A percentile compares a stretch with the other conserved stretches of the same genome.
Conservation (phyloP, 345 rosid species). For the Brassica incana region DNA sequence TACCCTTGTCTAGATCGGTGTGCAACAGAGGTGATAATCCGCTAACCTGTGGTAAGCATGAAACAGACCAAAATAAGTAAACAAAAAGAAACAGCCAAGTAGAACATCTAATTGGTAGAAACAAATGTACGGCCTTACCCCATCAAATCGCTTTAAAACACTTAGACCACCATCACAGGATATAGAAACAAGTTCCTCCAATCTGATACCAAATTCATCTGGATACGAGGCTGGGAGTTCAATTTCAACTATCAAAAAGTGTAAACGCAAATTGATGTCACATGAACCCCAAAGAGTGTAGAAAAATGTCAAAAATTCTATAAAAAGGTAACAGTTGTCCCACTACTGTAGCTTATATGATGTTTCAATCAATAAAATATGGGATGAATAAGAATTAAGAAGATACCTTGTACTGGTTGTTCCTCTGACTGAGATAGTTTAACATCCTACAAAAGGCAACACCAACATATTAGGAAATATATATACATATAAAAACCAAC, state of each 20-base stretch:
- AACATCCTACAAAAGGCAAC: background rate
- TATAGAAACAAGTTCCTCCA: background rate
- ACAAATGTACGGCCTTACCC: background rate
- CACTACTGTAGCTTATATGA: background rate
- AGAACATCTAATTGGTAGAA: background rate
- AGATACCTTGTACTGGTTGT: background rate
- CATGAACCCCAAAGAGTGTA: background rate
- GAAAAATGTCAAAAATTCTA: background rate
- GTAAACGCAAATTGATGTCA: background rate
- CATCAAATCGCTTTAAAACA: background rate
- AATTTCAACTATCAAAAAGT: background rate
- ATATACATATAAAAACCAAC: background rate
- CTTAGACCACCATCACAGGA: background rate
- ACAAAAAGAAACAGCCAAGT: background rate
- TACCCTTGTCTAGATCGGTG: background rate
- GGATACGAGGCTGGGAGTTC: background rate
- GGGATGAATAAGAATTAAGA: background rate
- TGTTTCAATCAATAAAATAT: background rate
- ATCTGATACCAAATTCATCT: background rate
- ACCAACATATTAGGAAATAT: background rate
- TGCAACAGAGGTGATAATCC: background rate
- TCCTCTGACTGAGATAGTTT: background rate
- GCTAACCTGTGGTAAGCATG: background rate
- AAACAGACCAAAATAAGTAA: background rate
- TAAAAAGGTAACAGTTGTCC: background rate